Conservation (phyloP, 2,329 filamentous ascomycete genomes). For the Ceratocystis alfenasii region DNA sequence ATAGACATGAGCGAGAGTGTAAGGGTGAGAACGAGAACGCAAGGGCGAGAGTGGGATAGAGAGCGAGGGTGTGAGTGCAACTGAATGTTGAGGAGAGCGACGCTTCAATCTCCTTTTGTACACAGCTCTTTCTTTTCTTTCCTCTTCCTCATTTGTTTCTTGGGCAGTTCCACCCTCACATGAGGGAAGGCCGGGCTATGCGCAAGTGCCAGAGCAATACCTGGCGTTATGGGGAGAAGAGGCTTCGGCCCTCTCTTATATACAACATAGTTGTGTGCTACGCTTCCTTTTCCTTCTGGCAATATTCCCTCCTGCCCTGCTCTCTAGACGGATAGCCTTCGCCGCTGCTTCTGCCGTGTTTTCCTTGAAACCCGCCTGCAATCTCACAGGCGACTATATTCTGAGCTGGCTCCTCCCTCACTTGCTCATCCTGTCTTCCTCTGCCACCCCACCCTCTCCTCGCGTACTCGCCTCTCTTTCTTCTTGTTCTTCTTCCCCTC, state of each 20-base stretch:
- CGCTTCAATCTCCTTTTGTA: no score
- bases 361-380: neutral
- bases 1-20: no score
- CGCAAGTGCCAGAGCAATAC: no score
- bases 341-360: neutral
- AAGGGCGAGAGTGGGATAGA: neutral
- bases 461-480: no score
- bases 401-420: neutral
- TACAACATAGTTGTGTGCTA: neutral
- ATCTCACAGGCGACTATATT: neutral
- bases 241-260: no score
- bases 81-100: no score
- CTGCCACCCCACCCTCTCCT: neutral
- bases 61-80: neutral
- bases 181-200: no score
- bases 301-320: neutral
- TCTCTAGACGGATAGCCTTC: neutral
- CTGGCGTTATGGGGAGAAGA: no score
- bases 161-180: neutral
- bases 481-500: no score
- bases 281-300: neutral
- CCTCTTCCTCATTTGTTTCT: slow-evolving; percentile 1
- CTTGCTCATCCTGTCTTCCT: neutral
- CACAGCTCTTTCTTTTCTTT: neutral
- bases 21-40: no score